These are phyloP conservation scores for Picea abies DNA, from an alignment of 83 land plant species.

Conservation along the genomic window DNA sequence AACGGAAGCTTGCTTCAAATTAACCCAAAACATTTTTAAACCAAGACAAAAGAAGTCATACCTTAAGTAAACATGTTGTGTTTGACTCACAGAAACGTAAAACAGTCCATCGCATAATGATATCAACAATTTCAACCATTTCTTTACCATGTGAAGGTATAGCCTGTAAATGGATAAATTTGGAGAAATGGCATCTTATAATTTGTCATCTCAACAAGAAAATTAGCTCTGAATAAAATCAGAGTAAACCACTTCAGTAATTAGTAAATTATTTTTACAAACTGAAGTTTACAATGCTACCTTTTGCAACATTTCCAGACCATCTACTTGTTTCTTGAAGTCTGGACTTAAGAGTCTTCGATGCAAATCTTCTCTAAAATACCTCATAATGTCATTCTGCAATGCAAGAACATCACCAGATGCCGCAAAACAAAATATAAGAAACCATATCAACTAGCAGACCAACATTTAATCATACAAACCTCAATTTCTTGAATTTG, in stretches of 20 bases:
- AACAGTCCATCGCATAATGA: conserved; percentile 89
- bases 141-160: conserved; percentile 75
- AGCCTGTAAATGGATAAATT: conserved; percentile 47
- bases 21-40: neutral
- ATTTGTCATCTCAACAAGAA: no score
- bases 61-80: conserved; percentile 97
- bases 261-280: neutral
- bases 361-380: conserved; percentile 90
- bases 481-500: conserved; percentile 98
- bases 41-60: conserved; percentile 17
- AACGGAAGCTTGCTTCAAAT: neutral
- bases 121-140: conserved; percentile 78
- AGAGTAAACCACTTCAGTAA: neutral
- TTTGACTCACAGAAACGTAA: conserved; percentile 93
- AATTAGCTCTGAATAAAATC: neutral
- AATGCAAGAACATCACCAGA: conserved; percentile 1
- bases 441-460: neutral
- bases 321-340: conserved; percentile 99
- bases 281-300: conserved; percentile 27
- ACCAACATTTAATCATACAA: conserved; percentile 1
- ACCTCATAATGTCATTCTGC: conserved; percentile 79
- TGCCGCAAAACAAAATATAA: neutral
- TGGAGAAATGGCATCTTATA: neutral
- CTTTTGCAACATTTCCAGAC: conserved; percentile 94
- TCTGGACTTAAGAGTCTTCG: conserved; percentile 84